A percentile compares a stretch with the other conserved stretches of the same genome.
Conservation (phyloP, 768 basidiomycete genomes). For the Lactarius psammicola region DNA sequence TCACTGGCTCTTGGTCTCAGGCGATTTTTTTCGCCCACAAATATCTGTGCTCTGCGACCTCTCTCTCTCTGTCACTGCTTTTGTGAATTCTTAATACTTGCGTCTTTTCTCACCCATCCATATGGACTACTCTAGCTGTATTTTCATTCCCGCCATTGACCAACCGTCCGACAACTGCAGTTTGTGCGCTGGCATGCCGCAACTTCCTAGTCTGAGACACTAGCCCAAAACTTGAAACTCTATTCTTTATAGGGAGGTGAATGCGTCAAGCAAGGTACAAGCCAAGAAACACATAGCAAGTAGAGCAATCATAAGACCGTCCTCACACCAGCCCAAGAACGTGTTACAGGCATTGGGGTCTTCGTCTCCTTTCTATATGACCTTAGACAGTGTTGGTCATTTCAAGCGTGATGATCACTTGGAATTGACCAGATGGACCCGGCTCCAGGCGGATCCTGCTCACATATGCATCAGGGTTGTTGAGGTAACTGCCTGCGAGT, state of each 20-base stretch:
- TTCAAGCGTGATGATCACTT: constrained; percentile 2
- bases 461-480: background rate
- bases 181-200: background rate
- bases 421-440: background rate
- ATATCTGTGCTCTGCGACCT: too few relatives aligned
- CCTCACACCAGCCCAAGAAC: background rate
- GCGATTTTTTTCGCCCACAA: too few relatives aligned
- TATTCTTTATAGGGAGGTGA: background rate
- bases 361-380: background rate
- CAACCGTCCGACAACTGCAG: too few relatives aligned
- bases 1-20: too few relatives aligned
- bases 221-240: background rate
- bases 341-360: background rate
- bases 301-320: background rate
- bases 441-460: background rate
- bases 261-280: background rate
- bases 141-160: background rate
- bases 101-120: background rate
- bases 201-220: background rate
- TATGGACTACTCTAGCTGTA: background rate
- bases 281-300: background rate
- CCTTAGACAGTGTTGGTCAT: background rate
- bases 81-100: too few relatives aligned
- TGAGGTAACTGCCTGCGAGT: constrained; percentile 1
- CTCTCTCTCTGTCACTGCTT: too few relatives aligned